Base-by-base conservation (phyloP, 371 early-diverging fungal genomes). In the Mortierella sp. region DNA sequence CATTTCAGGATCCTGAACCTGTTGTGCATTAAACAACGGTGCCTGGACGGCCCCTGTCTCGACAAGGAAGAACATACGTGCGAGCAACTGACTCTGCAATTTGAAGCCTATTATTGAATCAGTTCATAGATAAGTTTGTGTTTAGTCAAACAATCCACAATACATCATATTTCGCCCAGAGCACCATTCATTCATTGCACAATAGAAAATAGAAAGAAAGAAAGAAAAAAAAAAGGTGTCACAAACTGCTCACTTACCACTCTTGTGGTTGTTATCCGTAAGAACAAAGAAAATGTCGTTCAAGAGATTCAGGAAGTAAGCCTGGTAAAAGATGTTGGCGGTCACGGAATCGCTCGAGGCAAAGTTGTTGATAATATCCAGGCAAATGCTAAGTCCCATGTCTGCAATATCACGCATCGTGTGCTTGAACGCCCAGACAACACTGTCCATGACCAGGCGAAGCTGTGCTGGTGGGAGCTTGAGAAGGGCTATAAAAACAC, bases 391-490 rank as follows among this genome's bases (percentile, higher is more conserved):
- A 57, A 99, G 89, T 28, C 97, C 95, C 51, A 90, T 84, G 64
- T 99, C 99, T 58, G 96, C 93, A 82, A 99, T 96, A 77, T 99
- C 99, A 68, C 98, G 91, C 93, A 95, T 94, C 1, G 98, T 96
- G 83, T 99, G 99, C 86, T 98, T 99, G 87, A 98, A 96, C n/a
- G 93, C 97, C 98, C 98, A 98, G 23, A 98, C 94, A 63, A 98
- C 89, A 69, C 95, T 93, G 86, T 97, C 96, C 62, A 94, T 86
- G 76, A 97, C 86, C 26, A 97, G 87, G 70, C 95, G 94, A 85
- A 98, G 96, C 81, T 93, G 93, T 18, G 88, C 88, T 43, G 93
- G 85, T 4, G 95, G 92, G 47, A 98, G 85, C 63, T 85, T 88
- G 66, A 98, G 75, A 48, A 97, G 83, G 2, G 97, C 97, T 88